Evolutionary conservation across 2,329 filamentous ascomycete genomes (phyloP), one percentile per base, ranked within the genome.

Genomic region (Pseudocercospora macadamiae): DNA sequence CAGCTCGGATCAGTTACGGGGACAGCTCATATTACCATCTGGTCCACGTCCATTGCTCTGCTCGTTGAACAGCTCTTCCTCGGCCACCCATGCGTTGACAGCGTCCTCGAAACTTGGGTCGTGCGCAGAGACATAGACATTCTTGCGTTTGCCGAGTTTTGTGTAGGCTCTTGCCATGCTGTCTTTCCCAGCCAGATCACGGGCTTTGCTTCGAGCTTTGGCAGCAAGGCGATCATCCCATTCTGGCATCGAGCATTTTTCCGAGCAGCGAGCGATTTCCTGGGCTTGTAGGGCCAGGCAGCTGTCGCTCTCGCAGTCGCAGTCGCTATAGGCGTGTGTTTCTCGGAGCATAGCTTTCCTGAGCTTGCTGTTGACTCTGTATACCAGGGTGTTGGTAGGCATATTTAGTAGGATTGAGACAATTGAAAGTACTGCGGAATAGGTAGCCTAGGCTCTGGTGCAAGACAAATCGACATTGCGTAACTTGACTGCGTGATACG

Each of bases 41-140:
- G 44, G 21, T 14, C 19, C 23, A 12, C 19, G 25, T 28, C n/a
- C 21, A 21, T 25, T 47, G 23, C 44, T 47, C 7, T 12, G 18
- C 14, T 47, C 42, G 21, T 47, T 47, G 3, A 18, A 12, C 42
- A 26, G 10, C 54, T 68, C 68, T 55, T 66, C 68, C 64, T 76
- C 74, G 12, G 60, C 63, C 30, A 75, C 42, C 74, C 74, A 76
- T 58, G 68, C 63, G 14, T 71, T 64, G 19, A 72, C 68, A 16
- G 64, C 68, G 54, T 64, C 64, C n/a, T 55, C 51, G 21, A 72
- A 55, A 37, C 66, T 28, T 34, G 64, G 58, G 42, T 69, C 25
- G 34, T 61, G 39, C 37, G 60, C 57, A 14, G 55, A 60, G 63
- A 69, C 67, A 63, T 69, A 73, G 16, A 76, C 68, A 55, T 76